phyloP scores from a whole-genome alignment of 108 stramenopile species.

The Nannochloropsis granulata region DNA sequence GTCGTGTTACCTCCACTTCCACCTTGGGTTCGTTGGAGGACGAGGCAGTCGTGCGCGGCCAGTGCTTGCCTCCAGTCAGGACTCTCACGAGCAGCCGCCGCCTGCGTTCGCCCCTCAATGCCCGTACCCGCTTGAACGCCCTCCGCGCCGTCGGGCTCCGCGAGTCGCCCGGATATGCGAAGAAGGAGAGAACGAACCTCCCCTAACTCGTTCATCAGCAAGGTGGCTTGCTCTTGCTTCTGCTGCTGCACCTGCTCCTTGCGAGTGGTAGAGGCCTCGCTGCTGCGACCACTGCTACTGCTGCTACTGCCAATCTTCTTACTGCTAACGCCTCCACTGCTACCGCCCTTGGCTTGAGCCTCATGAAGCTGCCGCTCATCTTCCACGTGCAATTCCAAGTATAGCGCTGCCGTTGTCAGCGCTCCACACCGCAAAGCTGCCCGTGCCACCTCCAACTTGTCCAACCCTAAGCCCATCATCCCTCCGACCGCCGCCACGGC shows the following conservation, averaged over 20 bases:
- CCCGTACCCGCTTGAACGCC: background rate
- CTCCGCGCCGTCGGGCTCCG: background rate
- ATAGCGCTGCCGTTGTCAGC: background rate
- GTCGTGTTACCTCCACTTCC: background rate
- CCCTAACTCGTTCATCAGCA: background rate
- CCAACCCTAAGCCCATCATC: background rate
- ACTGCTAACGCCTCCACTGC: no score
- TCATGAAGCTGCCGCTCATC: background rate
- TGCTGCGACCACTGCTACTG: background rate
- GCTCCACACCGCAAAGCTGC: background rate
- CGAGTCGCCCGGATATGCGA: background rate
- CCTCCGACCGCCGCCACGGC: background rate
- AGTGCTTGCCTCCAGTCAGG: background rate
- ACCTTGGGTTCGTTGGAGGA: background rate
- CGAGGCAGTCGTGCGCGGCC: background rate
- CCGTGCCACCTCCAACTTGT: background rate
- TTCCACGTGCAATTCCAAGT: background rate
- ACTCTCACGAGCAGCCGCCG: background rate
- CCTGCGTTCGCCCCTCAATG: background rate
- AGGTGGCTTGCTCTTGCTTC: background rate
- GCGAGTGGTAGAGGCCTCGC: background rate
- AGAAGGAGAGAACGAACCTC: background rate
- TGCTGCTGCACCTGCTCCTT: background rate
- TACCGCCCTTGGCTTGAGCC: background rate
- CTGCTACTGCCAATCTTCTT: background rate